These are phyloP conservation scores for Artemisia argyi DNA, from an alignment of 129 eudicot species.

Conservation along the genomic window DNA sequence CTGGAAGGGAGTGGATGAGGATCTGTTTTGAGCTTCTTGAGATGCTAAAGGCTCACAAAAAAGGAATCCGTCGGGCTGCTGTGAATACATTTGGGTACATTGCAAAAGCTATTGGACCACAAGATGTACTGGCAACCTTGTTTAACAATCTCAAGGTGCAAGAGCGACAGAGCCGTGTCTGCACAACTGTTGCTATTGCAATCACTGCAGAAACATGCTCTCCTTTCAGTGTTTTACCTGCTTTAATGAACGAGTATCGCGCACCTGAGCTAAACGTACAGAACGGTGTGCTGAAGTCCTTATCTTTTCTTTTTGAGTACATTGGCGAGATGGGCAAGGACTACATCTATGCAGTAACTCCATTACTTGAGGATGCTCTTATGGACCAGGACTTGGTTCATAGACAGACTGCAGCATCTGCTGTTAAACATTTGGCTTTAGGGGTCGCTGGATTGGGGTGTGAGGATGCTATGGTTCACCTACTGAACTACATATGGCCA, in stretches of 20 bases:
- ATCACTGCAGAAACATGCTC: conserved; percentile 97
- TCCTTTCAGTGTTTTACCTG: conserved; percentile 89
- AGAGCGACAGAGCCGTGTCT: conserved; percentile 95
- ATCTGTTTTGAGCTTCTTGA: conserved; percentile 96
- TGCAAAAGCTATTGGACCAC: conserved; percentile 98
- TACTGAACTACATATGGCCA: conserved; percentile 93
- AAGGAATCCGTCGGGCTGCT: conserved; percentile 90
- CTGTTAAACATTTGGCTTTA: conserved; percentile 90
- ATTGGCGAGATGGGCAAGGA: conserved; percentile 98
- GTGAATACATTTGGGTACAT: conserved; percentile 98
- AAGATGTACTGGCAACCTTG: conserved; percentile 87
- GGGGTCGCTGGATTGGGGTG: conserved; percentile 96
- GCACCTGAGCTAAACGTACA: conserved; percentile 92
- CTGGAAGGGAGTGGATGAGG: conserved; percentile 98
- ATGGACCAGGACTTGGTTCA: conserved; percentile 95
- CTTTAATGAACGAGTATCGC: conserved; percentile 93
- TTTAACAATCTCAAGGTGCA: conserved; percentile 91
- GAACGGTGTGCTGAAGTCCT: conserved; percentile 82
- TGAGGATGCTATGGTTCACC: conserved; percentile 88
- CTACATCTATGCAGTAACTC: conserved; percentile 91
- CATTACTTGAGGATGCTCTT: conserved; percentile 87
- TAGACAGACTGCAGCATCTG: conserved; percentile 89
- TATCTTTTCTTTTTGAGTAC: conserved; percentile 86
- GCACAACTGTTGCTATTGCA: conserved; percentile 96
- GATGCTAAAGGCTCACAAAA: conserved; percentile 98